Evolutionary conservation across 805 yeast genomes (phyloP), one percentile per base, ranked within the genome.

Genomic region (Monosporozyma aquatica): DNA sequence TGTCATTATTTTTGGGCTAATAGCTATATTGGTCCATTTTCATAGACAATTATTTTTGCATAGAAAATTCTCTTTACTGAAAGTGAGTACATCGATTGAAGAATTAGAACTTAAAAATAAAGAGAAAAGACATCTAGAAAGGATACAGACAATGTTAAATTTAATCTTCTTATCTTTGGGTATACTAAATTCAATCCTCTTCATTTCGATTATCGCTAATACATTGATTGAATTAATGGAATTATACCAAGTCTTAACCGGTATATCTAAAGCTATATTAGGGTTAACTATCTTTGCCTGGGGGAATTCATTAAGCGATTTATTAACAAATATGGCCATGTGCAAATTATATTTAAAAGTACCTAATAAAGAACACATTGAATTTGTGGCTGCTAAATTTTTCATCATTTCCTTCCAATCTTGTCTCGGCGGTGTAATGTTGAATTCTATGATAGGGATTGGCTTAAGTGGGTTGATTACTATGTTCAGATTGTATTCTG

Each of bases 251-350:
- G 38, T 43, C 6, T 40, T 58, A 3, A 57, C 61, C 13, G 52
- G 56, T 5, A 65, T 90, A 6, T 77, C 89, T 9, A 95, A 89
- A 46, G 89, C 92, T 1, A 73, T 90, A 8, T 62, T 92, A 27
- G 99, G 98, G 0, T 67, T 90, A n/a, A 90, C 97, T 0, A 71
- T 92, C 0, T 84, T 92, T 61, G 96, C 98, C 0, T 65, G 90
- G 47, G 98, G 99, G 3, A 94, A 92, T 57, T 90, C 97, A 0
- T 68, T 86, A 3, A 95, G 97, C 11, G 99, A 92, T 56, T 67
- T 90, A 40, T 78, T 92, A 3, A 82, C 97, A 0, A 87, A 92
- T 54, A 64, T 82, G 26, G 84, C 95, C 0, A 75, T 92, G 43
- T 92, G 96, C 4, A 68, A 67, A 45, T 71, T 87, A 5, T 61